phyloP scores from a whole-genome alignment of 1,284 basidiomycete genomes.

The Malassezia psittaci region DNA sequence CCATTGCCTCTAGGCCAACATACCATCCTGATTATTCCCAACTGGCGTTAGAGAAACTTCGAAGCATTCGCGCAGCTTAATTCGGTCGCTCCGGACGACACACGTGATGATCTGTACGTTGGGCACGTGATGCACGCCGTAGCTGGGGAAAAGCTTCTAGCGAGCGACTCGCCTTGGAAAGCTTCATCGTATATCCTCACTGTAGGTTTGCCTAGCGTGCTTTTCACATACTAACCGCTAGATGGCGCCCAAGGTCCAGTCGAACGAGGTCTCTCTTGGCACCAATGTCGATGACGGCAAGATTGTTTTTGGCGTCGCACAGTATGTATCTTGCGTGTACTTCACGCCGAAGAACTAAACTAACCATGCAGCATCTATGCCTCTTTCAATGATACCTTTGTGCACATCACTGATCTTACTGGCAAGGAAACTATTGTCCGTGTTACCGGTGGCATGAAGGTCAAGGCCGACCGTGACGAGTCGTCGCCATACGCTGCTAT shows the following conservation, averaged over 20 bases:
- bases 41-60: constrained; percentile 5
- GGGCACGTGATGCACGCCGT: constrained; percentile 6
- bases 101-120: constrained; percentile 16
- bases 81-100: not conserved
- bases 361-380: constrained; percentile 39
- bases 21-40: constrained; percentile 14
- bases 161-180: constrained; percentile 6
- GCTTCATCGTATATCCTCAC: constrained; percentile 14
- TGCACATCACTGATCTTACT: constrained; percentile 96
- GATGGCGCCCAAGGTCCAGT: constrained; percentile 46
- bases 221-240: constrained; percentile 14
- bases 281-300: constrained; percentile 47
- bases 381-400: constrained; percentile 96
- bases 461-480: constrained; percentile 99
- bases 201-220: constrained; percentile 5
- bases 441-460: constrained; percentile 98
- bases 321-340: constrained; percentile 26
- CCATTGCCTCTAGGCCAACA: not conserved
- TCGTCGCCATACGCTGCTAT: constrained; percentile 98
- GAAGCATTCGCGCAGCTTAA: not conserved
- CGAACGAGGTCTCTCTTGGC: constrained; percentile 45
- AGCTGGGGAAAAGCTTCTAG: constrained; percentile 3
- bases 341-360: not conserved
- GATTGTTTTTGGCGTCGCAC: constrained; percentile 47
- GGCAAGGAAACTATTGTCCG: constrained; percentile 98